Evolutionary conservation across 371 early-diverging fungal genomes (phyloP).

Genomic region (Mortierella sp.): DNA sequence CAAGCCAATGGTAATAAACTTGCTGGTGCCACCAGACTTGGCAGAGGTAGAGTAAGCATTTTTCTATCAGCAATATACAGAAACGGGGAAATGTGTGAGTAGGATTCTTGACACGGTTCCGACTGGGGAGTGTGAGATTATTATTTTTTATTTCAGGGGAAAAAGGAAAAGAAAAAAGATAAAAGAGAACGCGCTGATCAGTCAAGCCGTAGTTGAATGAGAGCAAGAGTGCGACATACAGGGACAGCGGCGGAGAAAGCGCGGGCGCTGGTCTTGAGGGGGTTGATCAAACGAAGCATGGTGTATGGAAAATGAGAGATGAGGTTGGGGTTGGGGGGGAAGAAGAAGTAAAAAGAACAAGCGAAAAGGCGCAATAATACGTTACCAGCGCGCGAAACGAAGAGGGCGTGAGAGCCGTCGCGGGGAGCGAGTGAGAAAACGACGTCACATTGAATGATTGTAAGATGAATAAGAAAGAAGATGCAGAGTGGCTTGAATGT

Average conservation of each 20-base stretch:
- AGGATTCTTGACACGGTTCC: background rate
- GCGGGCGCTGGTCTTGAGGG: conserved; percentile 35
- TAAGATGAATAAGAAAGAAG: background rate
- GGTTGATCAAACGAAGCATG: conserved; percentile 54
- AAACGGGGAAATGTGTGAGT: background rate
- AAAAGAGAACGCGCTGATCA: background rate
- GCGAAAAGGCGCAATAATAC: background rate
- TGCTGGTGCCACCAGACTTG: conserved; percentile 46
- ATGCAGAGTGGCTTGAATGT: background rate
- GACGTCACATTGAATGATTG: background rate
- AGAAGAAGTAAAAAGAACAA: background rate
- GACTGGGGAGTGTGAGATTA: background rate
- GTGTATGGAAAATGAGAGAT: background rate
- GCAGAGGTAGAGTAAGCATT: conserved; percentile 48
- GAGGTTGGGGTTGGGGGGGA: background rate
- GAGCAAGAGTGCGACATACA: conserved; percentile 21
- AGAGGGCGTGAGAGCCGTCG: background rate
- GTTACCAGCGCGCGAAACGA: background rate
- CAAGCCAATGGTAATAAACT: conserved; percentile 51
- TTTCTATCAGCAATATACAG: conserved; percentile 20
- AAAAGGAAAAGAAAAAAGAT: background rate
- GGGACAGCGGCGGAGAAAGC: conserved; percentile 25
- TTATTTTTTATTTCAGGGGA: background rate
- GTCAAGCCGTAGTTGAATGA: background rate
- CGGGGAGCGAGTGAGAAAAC: background rate